Evolutionary conservation across 768 basidiomycete species (phyloP), one percentile per base, ranked within the genome.

Genomic region (Trichaptum fuscoviolaceum): DNA sequence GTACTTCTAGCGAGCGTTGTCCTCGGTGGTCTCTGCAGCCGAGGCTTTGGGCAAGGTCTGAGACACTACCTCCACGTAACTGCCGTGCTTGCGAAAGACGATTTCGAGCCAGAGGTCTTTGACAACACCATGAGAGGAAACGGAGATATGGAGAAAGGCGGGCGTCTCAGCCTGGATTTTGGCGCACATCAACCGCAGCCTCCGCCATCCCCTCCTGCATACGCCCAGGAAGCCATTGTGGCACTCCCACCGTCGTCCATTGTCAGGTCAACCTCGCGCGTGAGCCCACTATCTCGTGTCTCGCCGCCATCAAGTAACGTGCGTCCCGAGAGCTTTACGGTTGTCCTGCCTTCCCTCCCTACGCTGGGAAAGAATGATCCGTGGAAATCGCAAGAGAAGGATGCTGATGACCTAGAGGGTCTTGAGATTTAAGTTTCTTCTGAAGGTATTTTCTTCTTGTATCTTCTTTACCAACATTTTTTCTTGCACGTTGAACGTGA

Each of bases 21-120:
- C 34, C 68, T 86, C 10, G 84, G 80, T 7, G 59, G 85, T 58
- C 60, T 82, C n/a, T 86, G 85, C 72, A 77, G 84, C 63, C 66
- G 81, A 30, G 81, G 85, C 69, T 87, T 86, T 70, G 85, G 83
- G 10, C 83, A 80, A 70, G 86, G 85, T 1, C 77, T 86, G 10
- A 78, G 79, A 4, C 82, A 85, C 34, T 86, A 81, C 68, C 73
- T 66, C 18, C 61, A 42, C 24, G 66, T 63, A 10, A 35, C 63
- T n/a, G 30, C 15, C 27, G 66, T 57, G 27, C 66, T 66, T 7
- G 66, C n/a, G 66, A 59, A 66, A 26, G 42, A 27, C 57, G 62
- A 66, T 34, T 66, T 66, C 27, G 63, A 61, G 59, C 59, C 59
- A 24, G 59, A 61, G 23, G 24, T 61, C 5, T 61, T 61, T 34